A percentile compares a stretch with the other conserved stretches of the same genome.
Evolutionary conservation across 805 yeast species (phyloP).

Genomic region (Kazachstania taianensis): DNA sequence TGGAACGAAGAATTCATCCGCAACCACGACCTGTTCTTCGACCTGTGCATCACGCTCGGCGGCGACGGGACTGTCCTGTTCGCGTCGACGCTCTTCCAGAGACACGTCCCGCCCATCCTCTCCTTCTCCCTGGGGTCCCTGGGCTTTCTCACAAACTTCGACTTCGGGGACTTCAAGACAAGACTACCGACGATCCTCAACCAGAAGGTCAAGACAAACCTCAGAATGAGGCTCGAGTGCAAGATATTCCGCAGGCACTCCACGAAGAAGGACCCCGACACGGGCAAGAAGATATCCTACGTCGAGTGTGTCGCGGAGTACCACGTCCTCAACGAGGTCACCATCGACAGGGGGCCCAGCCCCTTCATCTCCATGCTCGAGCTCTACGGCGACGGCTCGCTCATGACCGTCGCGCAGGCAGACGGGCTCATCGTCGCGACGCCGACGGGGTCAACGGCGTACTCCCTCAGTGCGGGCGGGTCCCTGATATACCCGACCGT

Average conservation of each 20-base stretch:
- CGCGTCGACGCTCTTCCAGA: conserved; percentile 75
- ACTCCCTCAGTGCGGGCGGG: conserved; percentile 89
- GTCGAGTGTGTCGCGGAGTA: conserved; percentile 38
- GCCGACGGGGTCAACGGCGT: conserved; percentile 94
- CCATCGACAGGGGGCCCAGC: conserved; percentile 86
- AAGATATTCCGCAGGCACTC: conserved; percentile 42
- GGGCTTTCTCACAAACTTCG: conserved; percentile 82
- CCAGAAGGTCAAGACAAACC: conserved; percentile 62
- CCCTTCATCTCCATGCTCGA: conserved; percentile 85
- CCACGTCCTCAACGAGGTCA: conserved; percentile 79
- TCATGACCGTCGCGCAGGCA: conserved; percentile 82
- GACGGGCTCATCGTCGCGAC: conserved; percentile 88
- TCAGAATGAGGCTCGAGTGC: conserved; percentile 82
- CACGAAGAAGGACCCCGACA: conserved; percentile 30
- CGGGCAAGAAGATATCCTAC: conserved; percentile 34
- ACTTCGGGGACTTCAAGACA: conserved; percentile 58
- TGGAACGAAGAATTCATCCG: conserved; percentile 57
- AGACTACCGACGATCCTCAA: conserved; percentile 48
- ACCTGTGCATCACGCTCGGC: conserved; percentile 77
- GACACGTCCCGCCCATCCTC: conserved; percentile 80
- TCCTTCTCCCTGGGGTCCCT: conserved; percentile 81
- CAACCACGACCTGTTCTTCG: conserved; percentile 36
- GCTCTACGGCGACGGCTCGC: conserved; percentile 74
- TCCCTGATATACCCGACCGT: conserved; percentile 88
- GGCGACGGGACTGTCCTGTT: conserved; percentile 94